phyloP scores from a whole-genome alignment of 1,139 yeast species.

The Magnusiomyces suaveolens region DNA sequence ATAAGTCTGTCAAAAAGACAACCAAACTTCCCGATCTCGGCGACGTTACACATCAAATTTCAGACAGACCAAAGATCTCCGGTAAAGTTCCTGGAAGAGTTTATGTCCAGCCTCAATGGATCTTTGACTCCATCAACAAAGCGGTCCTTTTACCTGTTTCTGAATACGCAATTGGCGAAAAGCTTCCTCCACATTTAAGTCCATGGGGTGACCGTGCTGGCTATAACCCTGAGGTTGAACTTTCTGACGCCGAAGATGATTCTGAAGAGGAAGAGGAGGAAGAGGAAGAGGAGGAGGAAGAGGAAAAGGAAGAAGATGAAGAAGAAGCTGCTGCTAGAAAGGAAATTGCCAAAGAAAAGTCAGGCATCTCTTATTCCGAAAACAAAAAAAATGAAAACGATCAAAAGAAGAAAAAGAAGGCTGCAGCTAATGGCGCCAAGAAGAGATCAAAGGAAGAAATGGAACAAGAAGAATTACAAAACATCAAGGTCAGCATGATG shows the following conservation, averaged over 20 bases:
- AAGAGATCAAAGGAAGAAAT: constrained; percentile 31
- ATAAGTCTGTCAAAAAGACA: constrained; percentile 16
- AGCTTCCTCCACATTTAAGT: constrained; percentile 90
- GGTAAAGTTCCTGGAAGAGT: constrained; percentile 84
- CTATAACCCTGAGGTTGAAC: constrained; percentile 66
- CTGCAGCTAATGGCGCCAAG: constrained; percentile 21
- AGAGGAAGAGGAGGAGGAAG: constrained; percentile 44
- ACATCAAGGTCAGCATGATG: constrained; percentile 92
- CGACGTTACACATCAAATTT: constrained; percentile 81
- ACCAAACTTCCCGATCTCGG: constrained; percentile 48
- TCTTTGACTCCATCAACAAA: constrained; percentile 84
- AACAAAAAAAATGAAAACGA: constrained; percentile 19
- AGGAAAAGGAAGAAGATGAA: constrained; percentile 41
- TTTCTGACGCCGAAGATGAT: constrained; percentile 31
- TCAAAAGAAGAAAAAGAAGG: constrained; percentile 3
- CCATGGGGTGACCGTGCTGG: constrained; percentile 98
- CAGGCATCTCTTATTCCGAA: constrained; percentile 71
- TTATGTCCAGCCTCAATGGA: constrained; percentile 96
- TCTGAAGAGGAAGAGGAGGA: constrained; percentile 41
- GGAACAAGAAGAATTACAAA: constrained; percentile 69
- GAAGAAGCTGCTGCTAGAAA: constrained; percentile 43
- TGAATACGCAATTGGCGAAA: constrained; percentile 85
- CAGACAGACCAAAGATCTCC: constrained; percentile 77
- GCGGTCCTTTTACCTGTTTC: constrained; percentile 64
- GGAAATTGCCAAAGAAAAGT: constrained; percentile 84